Evolutionary conservation across 2,329 filamentous ascomycete genomes (phyloP).

Genomic region (Xylariaceae sp.): DNA sequence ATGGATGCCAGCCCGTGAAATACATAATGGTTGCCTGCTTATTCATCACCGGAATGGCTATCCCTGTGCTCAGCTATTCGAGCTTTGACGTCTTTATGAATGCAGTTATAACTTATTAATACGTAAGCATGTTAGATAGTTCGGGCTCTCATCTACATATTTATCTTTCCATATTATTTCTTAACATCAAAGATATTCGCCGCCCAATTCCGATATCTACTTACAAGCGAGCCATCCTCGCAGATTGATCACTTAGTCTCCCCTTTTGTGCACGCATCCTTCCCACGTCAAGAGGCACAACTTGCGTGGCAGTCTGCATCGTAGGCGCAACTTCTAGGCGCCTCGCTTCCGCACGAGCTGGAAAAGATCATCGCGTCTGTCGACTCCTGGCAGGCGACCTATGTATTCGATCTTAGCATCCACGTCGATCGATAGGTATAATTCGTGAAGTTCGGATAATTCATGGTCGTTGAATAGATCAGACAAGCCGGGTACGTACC

Average conservation of each 20-base stretch:
- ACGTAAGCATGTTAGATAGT: too few species aligned
- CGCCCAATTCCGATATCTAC: too few species aligned
- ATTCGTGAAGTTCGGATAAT: background rate
- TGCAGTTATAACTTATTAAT: too few species aligned
- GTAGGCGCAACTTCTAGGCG: conserved; percentile 11
- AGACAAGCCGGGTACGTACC: conserved; percentile 7
- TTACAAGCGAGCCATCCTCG: too few species aligned
- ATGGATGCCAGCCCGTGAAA: background rate
- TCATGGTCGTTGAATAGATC: background rate
- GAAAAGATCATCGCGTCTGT: conserved; percentile 16
- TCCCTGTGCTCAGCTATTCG: too few species aligned
- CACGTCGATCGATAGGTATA: background rate
- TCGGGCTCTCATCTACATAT: too few species aligned
- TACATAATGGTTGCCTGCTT: background rate
- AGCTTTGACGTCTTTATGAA: too few species aligned
- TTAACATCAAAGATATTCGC: too few species aligned
- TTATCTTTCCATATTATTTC: too few species aligned
- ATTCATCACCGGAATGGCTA: too few species aligned
- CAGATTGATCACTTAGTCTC: background rate
- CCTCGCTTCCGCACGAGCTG: conserved; percentile 10
- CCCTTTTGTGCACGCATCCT: background rate
- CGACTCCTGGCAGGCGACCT: conserved; percentile 18
- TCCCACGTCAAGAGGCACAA: conserved; percentile 12
- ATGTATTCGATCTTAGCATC: too few species aligned
- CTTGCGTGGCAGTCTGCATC: conserved; percentile 18